Conservation (phyloP, 2,329 filamentous ascomycete species). For the Penicillium sp. region DNA sequence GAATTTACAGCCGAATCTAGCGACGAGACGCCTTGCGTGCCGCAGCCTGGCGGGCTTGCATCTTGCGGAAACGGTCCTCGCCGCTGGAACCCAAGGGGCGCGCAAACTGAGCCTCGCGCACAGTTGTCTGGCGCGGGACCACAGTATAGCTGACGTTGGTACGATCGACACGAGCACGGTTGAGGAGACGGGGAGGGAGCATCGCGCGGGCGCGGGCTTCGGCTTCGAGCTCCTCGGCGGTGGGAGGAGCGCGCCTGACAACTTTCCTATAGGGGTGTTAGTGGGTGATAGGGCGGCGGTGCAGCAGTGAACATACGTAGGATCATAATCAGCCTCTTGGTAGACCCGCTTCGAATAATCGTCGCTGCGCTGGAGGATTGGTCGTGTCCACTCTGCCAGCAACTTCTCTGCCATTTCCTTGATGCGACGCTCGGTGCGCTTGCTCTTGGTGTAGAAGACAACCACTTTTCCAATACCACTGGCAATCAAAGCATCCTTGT, state of each 20-base stretch:
- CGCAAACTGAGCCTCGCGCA: slow-evolving; percentile 45
- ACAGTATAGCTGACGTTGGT: slow-evolving; percentile 61
- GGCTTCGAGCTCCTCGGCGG: slow-evolving; percentile 41
- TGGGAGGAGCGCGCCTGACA: slow-evolving; percentile 29
- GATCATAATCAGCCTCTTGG: slow-evolving; percentile 58
- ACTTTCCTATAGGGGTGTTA: slow-evolving; percentile 33
- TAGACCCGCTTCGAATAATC: slow-evolving; percentile 84
- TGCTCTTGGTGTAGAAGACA: slow-evolving; percentile 94
- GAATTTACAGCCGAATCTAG: slow-evolving; percentile 16
- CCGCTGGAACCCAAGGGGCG: slow-evolving; percentile 46
- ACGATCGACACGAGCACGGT: slow-evolving; percentile 58
- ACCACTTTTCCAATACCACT: slow-evolving; percentile 96
- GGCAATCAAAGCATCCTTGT: slow-evolving; percentile 84
- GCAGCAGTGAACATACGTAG: slow-evolving; percentile 39
- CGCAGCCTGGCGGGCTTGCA: slow-evolving; percentile 48
- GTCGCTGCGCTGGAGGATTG: slow-evolving; percentile 88
- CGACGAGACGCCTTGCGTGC: slow-evolving; percentile 40
- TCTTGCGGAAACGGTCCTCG: slow-evolving; percentile 48
- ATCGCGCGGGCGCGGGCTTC: slow-evolving; percentile 53
- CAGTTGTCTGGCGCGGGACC: slow-evolving; percentile 57
- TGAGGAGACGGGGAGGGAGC: slow-evolving; percentile 52
- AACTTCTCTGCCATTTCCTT: slow-evolving; percentile 91
- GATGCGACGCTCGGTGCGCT: slow-evolving; percentile 80
- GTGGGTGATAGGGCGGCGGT: slow-evolving; percentile 3
- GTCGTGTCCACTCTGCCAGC: slow-evolving; percentile 92